Percentiles rank a stretch among this genome's conserved stretches.
Conservation (phyloP, 225 moss, liverwort and hornwort genomes). For the Thuidium tamariscinum region DNA sequence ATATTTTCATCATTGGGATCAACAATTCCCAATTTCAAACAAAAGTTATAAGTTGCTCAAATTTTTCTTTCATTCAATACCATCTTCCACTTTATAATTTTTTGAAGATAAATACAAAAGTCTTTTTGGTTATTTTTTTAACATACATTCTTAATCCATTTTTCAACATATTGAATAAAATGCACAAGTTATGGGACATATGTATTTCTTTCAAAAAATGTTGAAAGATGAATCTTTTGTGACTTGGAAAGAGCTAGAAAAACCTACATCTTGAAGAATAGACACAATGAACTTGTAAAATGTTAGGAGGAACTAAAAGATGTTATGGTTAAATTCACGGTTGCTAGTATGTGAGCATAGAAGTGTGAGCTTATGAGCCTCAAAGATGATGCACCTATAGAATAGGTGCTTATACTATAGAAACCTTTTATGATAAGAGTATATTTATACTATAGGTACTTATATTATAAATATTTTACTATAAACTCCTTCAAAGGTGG, state of each 20-base stretch:
- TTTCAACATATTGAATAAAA: background rate
- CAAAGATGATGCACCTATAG: too few relatives aligned
- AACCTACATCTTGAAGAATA: background rate
- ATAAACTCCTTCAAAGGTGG: too few relatives aligned
- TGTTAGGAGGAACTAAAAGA: background rate
- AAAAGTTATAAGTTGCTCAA: rapidly evolving
- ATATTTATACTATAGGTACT: too few relatives aligned
- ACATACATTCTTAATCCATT: background rate
- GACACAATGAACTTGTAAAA: background rate
- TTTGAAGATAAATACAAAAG: background rate
- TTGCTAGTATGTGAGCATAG: too few relatives aligned
- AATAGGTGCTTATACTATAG: too few relatives aligned
- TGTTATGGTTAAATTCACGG: rapidly evolving
- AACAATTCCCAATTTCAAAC: background rate
- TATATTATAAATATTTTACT: too few relatives aligned
- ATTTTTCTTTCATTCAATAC: background rate
- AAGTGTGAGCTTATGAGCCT: too few relatives aligned
- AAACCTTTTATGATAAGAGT: too few relatives aligned
- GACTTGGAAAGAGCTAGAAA: background rate
- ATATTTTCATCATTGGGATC: rapidly evolving
- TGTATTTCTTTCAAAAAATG: background rate
- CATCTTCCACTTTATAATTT: background rate
- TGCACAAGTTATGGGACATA: background rate
- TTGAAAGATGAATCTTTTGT: background rate
- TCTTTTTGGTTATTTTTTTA: background rate